A percentile compares a stretch with the other conserved stretches of the same genome.
Conservation (phyloP, 1,139 yeast species). For the Saccharomyces pastorianus region DNA sequence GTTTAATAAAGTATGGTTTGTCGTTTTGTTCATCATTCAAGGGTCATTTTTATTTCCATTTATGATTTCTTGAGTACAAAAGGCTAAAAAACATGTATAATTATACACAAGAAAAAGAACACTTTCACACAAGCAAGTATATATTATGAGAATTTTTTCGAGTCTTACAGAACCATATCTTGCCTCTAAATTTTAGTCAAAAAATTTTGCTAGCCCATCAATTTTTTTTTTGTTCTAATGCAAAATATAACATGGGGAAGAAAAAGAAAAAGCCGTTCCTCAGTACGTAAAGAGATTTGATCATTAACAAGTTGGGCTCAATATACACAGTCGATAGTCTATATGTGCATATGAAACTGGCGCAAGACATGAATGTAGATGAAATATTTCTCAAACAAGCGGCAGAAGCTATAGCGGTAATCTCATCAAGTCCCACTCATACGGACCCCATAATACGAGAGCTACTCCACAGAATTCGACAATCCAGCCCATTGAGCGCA, state of each 20-base stretch:
- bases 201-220: background rate
- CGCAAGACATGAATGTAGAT: constrained; percentile 21
- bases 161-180: background rate
- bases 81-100: background rate
- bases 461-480: constrained; percentile 23
- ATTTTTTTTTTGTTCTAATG: background rate
- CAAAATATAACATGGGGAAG: background rate
- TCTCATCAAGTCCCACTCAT: constrained; percentile 19
- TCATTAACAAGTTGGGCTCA: background rate
- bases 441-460: constrained; percentile 28
- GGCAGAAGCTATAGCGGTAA: constrained; percentile 28
- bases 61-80: background rate
- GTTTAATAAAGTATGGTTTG: constrained; percentile 3
- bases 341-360: background rate
- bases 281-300: background rate
- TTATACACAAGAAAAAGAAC: background rate
- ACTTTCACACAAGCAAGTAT: background rate
- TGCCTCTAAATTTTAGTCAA: background rate
- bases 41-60: background rate
- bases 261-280: background rate
- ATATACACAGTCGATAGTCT: background rate
- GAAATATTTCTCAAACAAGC: constrained; percentile 26
- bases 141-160: background rate
- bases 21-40: background rate
- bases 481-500: constrained; percentile 9